Evolutionary conservation across 495 filamentous ascomycete genomes (phyloP).

Genomic region (Copromyces sp.): DNA sequence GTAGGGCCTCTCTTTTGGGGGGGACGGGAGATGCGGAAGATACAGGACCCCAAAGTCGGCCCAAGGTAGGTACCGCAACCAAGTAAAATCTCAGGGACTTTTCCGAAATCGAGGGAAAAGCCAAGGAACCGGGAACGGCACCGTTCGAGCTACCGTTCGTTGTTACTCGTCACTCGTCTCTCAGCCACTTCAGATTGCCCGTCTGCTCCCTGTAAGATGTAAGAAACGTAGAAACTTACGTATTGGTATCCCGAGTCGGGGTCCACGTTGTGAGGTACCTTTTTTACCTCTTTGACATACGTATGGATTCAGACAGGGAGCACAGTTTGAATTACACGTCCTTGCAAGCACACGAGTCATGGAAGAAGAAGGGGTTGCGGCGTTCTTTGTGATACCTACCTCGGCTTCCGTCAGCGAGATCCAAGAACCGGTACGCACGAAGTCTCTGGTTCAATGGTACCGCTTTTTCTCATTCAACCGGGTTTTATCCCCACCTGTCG

Average conservation of each 20-base stretch:
- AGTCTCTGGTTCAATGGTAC: not conserved
- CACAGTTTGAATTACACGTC: not conserved
- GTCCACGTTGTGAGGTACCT: not conserved
- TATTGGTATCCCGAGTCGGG: not conserved
- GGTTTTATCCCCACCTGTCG: too few relatives aligned
- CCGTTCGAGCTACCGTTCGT: too few relatives aligned
- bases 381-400: not conserved
- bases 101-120: not conserved
- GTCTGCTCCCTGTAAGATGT: not conserved
- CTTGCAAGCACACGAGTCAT: not conserved
- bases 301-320: not conserved
- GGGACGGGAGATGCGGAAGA: not conserved
- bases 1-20: not conserved
- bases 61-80: not conserved
- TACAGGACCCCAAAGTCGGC: not conserved
- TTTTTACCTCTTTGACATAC: not conserved
- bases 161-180: not conserved
- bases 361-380: not conserved
- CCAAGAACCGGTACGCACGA: not conserved
- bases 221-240: not conserved
- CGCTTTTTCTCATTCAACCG: too few relatives aligned
- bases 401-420: not conserved
- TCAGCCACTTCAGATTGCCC: not conserved
- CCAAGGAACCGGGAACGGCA: not conserved
- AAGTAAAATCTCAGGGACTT: not conserved